Evolutionary conservation across 169 alveolate genomes (phyloP), one percentile per base, ranked within the genome.

Genomic region (Plasmodium vivax): DNA sequence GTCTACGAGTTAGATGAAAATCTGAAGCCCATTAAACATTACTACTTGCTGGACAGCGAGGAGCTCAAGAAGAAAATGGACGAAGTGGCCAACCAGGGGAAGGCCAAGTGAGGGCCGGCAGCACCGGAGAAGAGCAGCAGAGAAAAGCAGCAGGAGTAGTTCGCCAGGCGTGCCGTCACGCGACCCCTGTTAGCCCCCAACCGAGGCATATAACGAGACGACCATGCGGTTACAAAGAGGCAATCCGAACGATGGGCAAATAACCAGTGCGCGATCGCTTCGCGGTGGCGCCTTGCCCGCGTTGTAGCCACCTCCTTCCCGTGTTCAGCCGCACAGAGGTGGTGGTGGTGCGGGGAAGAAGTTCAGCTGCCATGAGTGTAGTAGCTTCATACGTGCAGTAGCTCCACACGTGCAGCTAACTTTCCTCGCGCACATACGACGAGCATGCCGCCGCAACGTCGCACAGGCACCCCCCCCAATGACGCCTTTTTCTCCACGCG

Each of bases 31-130:
- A 84, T 95, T 38, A 98, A 97, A 88, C 98, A 98, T 62, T 98
- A 98, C 96, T 99, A 98, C 95, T 93, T 99, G 41, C 94, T 98
- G 43, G 83, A 99, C 98, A 87, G 99, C 98, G 95, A 98, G 94
- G 83, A 56, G 12, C 54, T 84, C 75, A 96, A 96, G 97, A 95
- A 95, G 51, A 97, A 97, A 96, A 98, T 98, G 97, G 99, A 97
- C 71, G 99, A 99, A 36, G 99, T 98, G 68, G 99, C 99, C 32
- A 97, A 98, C 88, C 99, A 98, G 94, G 99, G 99, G n/a, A 97
- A 98, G 95, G 98, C 98, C 32, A 97, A 98, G 95, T 97, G 97
- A 96, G 82, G 38, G 47, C 36, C 30, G 36, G 34, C n/a, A 2
- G 34, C 6, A 36, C 41, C 41, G 4, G 45, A 38, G 9, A 38